Evolutionary conservation across 208 protist genomes (phyloP).

Genomic region (Leishmania arabica): DNA sequence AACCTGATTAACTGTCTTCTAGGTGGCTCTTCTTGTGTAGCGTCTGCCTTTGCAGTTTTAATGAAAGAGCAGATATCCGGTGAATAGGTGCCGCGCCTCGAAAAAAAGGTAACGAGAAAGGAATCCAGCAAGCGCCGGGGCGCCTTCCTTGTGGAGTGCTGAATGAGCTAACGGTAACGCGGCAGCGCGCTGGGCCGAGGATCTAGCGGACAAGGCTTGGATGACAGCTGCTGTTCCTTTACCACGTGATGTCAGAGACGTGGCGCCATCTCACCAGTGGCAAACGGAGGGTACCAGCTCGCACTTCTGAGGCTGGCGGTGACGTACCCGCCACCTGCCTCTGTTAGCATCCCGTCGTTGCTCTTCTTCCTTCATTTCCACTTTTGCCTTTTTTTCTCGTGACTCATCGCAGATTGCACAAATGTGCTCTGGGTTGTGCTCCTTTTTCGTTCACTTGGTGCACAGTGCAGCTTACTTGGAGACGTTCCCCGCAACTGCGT

Average conservation of each 20-base stretch:
- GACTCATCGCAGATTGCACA: background rate
- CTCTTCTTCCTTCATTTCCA: background rate
- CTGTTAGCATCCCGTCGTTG: background rate
- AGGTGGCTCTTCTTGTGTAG: background rate
- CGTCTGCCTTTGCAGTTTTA: background rate
- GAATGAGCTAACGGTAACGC: too few species aligned
- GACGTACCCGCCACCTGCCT: background rate
- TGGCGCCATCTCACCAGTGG: background rate
- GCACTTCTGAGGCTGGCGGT: background rate
- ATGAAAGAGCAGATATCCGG: background rate
- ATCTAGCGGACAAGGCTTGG: too few species aligned
- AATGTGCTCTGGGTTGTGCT: background rate
- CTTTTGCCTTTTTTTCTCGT: background rate
- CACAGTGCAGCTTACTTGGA: background rate
- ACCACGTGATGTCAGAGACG: background rate
- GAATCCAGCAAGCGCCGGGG: too few species aligned
- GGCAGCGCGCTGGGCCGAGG: background rate
- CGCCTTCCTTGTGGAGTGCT: background rate
- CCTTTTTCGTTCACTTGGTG: background rate
- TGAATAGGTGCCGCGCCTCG: background rate
- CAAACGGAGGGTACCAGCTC: background rate
- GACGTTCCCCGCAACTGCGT: background rate
- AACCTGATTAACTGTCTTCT: background rate
- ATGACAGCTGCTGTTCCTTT: too few species aligned
- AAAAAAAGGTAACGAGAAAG: background rate